Evolutionary conservation across 73 alveolate species (phyloP).

Genomic region (Durusdinium trenchii): DNA sequence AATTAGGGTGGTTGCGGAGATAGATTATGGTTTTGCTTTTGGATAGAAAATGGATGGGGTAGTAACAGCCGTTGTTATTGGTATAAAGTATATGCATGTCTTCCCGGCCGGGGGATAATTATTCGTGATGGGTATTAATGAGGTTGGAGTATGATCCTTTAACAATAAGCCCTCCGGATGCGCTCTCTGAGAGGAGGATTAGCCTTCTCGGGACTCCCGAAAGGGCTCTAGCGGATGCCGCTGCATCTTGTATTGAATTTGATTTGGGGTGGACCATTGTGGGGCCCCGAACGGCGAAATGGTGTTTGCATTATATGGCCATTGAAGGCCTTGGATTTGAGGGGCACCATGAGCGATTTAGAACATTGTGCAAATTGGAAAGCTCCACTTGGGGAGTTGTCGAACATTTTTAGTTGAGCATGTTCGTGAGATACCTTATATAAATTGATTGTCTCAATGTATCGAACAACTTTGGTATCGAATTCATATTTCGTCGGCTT

Average conservation of each 20-base stretch:
- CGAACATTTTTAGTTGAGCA: constrained; percentile 27
- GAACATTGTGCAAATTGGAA: background rate
- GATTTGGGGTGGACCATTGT: background rate
- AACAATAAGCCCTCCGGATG: background rate
- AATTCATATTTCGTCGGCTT: constrained; percentile 7
- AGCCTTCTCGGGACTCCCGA: too few species aligned
- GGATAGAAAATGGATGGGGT: background rate
- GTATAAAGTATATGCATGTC: background rate
- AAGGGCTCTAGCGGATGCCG: background rate
- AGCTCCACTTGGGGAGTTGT: background rate
- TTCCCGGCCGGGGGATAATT: background rate
- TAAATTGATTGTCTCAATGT: constrained; percentile 8
- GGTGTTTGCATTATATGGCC: constrained; percentile 20
- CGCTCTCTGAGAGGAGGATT: background rate
- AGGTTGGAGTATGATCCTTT: background rate
- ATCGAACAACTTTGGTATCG: background rate
- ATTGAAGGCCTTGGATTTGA: constrained; percentile 1
- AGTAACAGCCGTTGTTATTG: background rate
- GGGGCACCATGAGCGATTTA: constrained; percentile 52
- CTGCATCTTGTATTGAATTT: background rate
- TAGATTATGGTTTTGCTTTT: background rate
- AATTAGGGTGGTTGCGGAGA: background rate
- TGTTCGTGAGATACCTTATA: background rate
- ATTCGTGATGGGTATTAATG: background rate
- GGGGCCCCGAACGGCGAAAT: constrained; percentile 41